phyloP scores from a whole-genome alignment of 768 basidiomycete species.

The Hygrocybe coccinea region DNA sequence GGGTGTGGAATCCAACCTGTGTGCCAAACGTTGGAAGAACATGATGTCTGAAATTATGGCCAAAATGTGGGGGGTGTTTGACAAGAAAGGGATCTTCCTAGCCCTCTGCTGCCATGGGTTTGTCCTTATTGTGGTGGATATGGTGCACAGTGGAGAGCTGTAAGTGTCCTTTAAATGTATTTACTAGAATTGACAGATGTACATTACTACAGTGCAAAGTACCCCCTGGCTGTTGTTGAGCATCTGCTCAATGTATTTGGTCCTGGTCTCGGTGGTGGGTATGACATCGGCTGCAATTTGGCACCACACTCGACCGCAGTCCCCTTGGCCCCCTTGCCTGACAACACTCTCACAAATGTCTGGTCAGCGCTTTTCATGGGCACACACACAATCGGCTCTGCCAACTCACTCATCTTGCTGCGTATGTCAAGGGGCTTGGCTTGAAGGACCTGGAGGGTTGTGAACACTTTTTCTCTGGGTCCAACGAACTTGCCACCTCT shows the following conservation, averaged over 20 bases:
- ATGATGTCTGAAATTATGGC: constrained; percentile 14
- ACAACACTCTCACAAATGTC: constrained; percentile 4
- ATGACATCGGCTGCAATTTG: constrained; percentile 24
- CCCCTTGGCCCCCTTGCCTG: constrained; percentile 12
- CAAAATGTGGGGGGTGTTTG: constrained; percentile 25
- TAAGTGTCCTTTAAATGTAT: constrained; percentile 9
- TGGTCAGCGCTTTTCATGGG: constrained; percentile 21
- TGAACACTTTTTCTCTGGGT: constrained; percentile 15
- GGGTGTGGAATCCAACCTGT: constrained; percentile 9
- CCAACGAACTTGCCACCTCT: constrained; percentile 18
- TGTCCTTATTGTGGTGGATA: constrained; percentile 11
- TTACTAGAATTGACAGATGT: background rate
- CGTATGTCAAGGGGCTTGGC: constrained; percentile 19
- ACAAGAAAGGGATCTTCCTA: constrained; percentile 27
- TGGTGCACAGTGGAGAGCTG: constrained; percentile 29
- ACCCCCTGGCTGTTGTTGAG: constrained; percentile 16
- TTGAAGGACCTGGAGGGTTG: constrained; percentile 21
- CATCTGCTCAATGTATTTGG: constrained; percentile 17
- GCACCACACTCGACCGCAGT: constrained; percentile 17
- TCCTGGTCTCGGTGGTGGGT: constrained; percentile 10
- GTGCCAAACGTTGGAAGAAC: constrained; percentile 20
- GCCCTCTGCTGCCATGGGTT: constrained; percentile 23
- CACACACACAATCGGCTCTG: constrained; percentile 19
- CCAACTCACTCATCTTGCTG: constrained; percentile 18
- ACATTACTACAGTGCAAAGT: constrained; percentile 15